Evolutionary conservation across 192 early-diverging fungal genomes (phyloP).

Genomic region (Coemansia sp.): DNA sequence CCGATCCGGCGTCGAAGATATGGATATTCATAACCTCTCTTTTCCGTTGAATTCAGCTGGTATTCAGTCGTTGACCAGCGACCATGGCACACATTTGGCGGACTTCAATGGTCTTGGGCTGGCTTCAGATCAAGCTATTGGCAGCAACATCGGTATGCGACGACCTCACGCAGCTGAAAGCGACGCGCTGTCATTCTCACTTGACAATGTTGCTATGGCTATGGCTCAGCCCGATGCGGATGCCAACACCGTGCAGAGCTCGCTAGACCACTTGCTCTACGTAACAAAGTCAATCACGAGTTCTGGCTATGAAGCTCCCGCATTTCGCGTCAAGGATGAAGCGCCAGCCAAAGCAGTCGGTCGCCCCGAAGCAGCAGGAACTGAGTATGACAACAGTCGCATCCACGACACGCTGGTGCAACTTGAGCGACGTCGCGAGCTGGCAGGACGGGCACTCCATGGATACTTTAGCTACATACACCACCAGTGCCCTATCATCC

Average conservation of each 20-base stretch:
- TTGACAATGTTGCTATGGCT: slow-evolving; percentile 47
- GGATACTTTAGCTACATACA: slow-evolving; percentile 56
- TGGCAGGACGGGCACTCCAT: slow-evolving; percentile 32
- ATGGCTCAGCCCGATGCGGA: slow-evolving; percentile 28
- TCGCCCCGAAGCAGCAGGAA: not conserved
- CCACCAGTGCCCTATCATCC: slow-evolving; percentile 54
- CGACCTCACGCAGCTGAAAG: slow-evolving; percentile 2
- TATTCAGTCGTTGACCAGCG: not conserved
- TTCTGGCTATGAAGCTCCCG: slow-evolving; percentile 22
- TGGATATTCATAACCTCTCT: slow-evolving; percentile 9
- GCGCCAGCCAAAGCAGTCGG: not conserved
- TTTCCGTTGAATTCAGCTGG: not conserved
- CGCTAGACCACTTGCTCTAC: slow-evolving; percentile 42
- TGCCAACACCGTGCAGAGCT: slow-evolving; percentile 31
- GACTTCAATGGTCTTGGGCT: slow-evolving; percentile 1
- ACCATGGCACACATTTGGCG: not conserved
- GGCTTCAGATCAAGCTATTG: not conserved
- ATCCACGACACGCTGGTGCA: slow-evolving; percentile 40
- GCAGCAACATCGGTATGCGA: not conserved
- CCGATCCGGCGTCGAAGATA: slow-evolving; percentile 7
- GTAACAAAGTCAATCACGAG: slow-evolving; percentile 32
- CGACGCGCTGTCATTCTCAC: slow-evolving; percentile 39
- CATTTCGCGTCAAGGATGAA: not conserved
- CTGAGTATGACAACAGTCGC: slow-evolving; percentile 3
- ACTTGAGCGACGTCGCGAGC: slow-evolving; percentile 36